Evolutionary conservation across 139 green algal genomes (phyloP).

Genomic region (Coelastrella sp.): DNA sequence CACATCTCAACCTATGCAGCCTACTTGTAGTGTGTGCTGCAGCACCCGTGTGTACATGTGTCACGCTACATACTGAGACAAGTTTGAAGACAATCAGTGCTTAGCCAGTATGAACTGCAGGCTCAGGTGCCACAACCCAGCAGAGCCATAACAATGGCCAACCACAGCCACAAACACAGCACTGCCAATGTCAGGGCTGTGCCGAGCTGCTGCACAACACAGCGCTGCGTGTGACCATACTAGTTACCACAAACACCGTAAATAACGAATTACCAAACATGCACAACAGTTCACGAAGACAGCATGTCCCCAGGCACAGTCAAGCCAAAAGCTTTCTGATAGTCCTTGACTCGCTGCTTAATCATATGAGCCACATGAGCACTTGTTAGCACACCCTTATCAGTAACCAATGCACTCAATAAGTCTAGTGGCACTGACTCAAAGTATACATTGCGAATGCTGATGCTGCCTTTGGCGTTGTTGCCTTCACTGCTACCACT

Average conservation of each 20-base stretch:
- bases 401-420: conserved; percentile 53
- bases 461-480: not conserved
- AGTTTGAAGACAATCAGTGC: too few relatives aligned
- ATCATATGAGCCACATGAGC: not conserved
- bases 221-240: not conserved
- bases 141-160: too few relatives aligned
- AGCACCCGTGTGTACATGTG: too few relatives aligned
- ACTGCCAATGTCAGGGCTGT: too few relatives aligned
- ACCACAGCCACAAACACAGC: too few relatives aligned
- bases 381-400: not conserved
- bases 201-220: not conserved
- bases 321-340: conserved; percentile 29
- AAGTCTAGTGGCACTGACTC: conserved; percentile 53
- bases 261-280: not conserved
- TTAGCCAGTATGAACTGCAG: too few relatives aligned
- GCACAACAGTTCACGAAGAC: not conserved
- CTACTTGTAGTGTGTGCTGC: too few relatives aligned
- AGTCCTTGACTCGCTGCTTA: not conserved
- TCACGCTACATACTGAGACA: too few relatives aligned
- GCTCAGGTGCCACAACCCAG: too few relatives aligned
- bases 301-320: not conserved
- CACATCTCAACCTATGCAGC: too few relatives aligned
- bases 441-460: conserved; percentile 63
- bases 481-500: not conserved
- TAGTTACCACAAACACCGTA: not conserved